These are phyloP conservation scores for Mycena albidolilacea DNA, from an alignment of 768 basidiomycete genomes.

Conservation along the genomic window DNA sequence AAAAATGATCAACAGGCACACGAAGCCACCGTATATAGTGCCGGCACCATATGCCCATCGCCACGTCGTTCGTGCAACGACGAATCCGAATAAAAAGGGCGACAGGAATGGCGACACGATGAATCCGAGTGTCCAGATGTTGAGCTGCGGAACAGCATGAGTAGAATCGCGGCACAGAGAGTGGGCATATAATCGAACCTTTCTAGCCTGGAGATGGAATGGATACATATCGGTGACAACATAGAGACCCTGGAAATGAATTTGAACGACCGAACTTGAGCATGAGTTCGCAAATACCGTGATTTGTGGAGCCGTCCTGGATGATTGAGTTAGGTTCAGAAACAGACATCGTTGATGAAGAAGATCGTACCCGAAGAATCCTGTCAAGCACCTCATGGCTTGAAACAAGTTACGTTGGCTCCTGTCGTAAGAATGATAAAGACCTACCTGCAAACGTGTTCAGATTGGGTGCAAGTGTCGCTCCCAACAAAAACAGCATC, in stretches of 20 bases:
- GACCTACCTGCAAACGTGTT: not conserved
- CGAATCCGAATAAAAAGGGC: conserved; percentile 77
- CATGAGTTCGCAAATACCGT: conserved; percentile 53
- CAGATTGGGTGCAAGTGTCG: not conserved
- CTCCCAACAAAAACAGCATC: not conserved
- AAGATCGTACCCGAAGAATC: conserved; percentile 57
- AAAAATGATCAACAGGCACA: conserved; percentile 65
- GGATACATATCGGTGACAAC: conserved; percentile 74
- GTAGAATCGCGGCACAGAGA: not conserved
- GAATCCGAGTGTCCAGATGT: conserved; percentile 82
- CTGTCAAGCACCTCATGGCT: conserved; percentile 61
- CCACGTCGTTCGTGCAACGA: conserved; percentile 68
- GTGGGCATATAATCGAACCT: conserved; percentile 52
- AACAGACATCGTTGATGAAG: not conserved
- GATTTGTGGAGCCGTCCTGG: conserved; percentile 69
- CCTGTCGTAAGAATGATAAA: not conserved
- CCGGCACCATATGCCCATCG: conserved; percentile 79
- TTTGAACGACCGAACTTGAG: not conserved
- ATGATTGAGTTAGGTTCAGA: not conserved
- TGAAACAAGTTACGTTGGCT: not conserved
- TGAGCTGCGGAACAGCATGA: conserved; percentile 57
- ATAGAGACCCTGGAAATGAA: conserved; percentile 65
- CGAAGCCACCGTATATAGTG: conserved; percentile 67
- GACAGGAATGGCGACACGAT: conserved; percentile 75
- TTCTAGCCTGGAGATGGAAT: conserved; percentile 77